A percentile compares a stretch with the other conserved stretches of the same genome.
phyloP scores from a whole-genome alignment of 2,329 filamentous ascomycete species.

The Chaetomiaceae sp. region DNA sequence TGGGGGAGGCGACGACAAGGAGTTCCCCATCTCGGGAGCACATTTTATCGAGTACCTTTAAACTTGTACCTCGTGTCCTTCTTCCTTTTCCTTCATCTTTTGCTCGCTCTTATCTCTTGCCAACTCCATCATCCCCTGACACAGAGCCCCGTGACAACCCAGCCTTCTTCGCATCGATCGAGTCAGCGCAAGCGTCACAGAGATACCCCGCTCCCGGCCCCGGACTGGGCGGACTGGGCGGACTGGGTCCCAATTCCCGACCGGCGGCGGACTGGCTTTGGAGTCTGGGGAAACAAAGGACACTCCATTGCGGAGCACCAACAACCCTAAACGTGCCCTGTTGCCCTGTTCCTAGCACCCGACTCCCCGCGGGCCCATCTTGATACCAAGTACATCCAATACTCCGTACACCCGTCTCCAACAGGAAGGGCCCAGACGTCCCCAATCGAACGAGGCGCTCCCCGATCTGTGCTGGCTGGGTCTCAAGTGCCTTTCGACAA shows the following conservation, averaged over 20 bases:
- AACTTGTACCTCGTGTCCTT: background rate
- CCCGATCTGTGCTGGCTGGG: slow-evolving; percentile 13
- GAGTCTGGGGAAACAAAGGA: background rate
- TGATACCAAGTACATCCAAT: too few relatives aligned
- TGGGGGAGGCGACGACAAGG: background rate
- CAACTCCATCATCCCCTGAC: background rate
- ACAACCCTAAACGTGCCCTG: slow-evolving; percentile 1
- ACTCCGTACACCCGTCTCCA: too few relatives aligned
- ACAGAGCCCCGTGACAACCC: slow-evolving; percentile 5
- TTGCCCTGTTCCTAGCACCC: too few relatives aligned
- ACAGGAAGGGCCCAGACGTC: background rate
- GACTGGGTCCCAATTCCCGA: too few relatives aligned
- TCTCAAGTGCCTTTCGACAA: slow-evolving; percentile 8
- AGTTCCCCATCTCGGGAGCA: background rate
- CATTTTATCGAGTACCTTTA: background rate
- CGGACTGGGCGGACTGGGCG: too few relatives aligned
- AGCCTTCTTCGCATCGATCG: slow-evolving; percentile 6
- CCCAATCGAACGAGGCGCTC: slow-evolving; percentile 20
- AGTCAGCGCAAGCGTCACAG: slow-evolving; percentile 16
- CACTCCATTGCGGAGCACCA: too few relatives aligned
- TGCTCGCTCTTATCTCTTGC: slow-evolving; percentile 6
- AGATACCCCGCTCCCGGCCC: slow-evolving; percentile 17
- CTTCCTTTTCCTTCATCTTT: background rate
- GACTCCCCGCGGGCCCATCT: too few relatives aligned
- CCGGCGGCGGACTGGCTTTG: slow-evolving; percentile 6